These are phyloP conservation scores for Alternaria rosae DNA, from an alignment of 2,329 filamentous ascomycete genomes.

Conservation along the genomic window DNA sequence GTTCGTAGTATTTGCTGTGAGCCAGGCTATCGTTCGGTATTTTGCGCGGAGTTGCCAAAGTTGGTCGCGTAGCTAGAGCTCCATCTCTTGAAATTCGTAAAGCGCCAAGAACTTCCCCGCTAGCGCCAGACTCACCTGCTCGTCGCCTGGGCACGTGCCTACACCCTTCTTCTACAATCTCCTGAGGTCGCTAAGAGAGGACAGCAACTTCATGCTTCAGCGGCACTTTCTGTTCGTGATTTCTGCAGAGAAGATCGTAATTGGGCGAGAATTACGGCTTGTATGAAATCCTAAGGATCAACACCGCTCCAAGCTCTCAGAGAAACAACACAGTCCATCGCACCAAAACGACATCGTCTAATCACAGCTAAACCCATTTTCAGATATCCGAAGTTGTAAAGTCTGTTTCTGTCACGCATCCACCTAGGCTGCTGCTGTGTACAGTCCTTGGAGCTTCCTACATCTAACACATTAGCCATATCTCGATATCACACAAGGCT, in stretches of 20 bases:
- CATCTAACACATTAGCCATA: not conserved
- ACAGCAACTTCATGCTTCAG: not conserved
- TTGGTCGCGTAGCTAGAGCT: slow-evolving; percentile 12
- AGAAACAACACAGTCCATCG: not conserved
- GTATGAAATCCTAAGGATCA: not conserved
- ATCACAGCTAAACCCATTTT: accelerated
- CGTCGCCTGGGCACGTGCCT: not conserved
- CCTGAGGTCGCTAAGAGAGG: not conserved
- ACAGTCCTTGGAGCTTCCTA: not conserved
- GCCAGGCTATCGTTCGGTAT: not conserved
- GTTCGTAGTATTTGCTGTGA: not conserved
- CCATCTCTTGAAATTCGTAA: slow-evolving; percentile 11
- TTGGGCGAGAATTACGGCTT: not conserved
- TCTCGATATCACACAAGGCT: not conserved
- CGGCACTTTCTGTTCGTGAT: not conserved
- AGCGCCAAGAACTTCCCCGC: slow-evolving; percentile 11
- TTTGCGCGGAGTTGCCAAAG: slow-evolving; percentile 6
- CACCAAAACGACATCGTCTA: not conserved
- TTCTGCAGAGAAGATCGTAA: not conserved
- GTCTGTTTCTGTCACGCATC: not conserved
- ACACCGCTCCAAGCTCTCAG: not conserved
- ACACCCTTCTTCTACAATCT: not conserved
- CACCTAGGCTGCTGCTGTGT: not conserved
- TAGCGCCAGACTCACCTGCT: slow-evolving; percentile 7
- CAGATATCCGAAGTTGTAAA: not conserved